phyloP scores from a whole-genome alignment of 2,329 filamentous ascomycete genomes.

The Xylaria digitata region DNA sequence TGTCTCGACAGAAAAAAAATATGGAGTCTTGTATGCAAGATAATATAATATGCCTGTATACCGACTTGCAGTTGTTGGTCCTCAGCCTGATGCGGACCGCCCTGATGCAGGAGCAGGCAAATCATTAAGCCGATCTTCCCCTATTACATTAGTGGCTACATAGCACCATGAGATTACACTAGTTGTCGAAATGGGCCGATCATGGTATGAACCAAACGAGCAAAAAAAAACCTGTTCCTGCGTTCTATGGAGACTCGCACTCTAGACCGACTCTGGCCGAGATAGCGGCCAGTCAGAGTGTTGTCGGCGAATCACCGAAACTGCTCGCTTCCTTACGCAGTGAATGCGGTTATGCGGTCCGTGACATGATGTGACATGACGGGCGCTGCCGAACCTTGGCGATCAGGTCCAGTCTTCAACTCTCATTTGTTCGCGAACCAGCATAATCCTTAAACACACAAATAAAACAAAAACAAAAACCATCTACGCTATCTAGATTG shows the following conservation, averaged over 20 bases:
- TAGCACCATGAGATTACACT: constrained; percentile 24
- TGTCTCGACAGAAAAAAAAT: background rate
- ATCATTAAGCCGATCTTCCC: constrained; percentile 7
- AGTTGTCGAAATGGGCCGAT: constrained; percentile 17
- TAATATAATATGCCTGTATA: background rate
- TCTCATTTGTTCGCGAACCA: background rate
- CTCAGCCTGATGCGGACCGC: background rate
- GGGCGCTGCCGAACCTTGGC: constrained; percentile 16
- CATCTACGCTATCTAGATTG: no score
- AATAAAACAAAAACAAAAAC: no score
- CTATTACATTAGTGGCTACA: background rate
- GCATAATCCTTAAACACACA: no score
- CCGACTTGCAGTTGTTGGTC: background rate
- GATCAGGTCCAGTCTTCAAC: background rate
- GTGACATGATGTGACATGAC: constrained; percentile 19
- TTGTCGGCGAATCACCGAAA: constrained; percentile 1
- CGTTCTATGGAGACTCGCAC: background rate
- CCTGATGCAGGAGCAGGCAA: background rate
- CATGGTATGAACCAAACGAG: constrained; percentile 2
- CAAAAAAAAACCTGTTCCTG: background rate
- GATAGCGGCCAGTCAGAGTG: background rate
- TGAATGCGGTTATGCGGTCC: constrained; percentile 11
- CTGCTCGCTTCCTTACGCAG: background rate
- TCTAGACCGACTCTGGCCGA: background rate
- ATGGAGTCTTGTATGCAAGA: background rate